Base-by-base conservation (phyloP, 2,329 filamentous ascomycete genomes). In the Penicillium sp. region DNA sequence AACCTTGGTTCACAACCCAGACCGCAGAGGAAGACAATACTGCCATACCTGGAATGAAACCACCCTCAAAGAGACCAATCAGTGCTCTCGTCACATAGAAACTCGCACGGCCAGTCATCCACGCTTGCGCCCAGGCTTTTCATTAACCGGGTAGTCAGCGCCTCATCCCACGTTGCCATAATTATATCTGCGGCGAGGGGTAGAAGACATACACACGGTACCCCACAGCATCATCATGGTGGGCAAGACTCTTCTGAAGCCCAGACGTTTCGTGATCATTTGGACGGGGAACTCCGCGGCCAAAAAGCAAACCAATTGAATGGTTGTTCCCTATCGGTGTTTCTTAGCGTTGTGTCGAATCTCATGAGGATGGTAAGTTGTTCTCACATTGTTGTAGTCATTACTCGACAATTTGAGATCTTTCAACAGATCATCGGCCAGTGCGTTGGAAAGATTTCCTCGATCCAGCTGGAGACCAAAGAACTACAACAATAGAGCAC, bases 391-490 rank as follows among this genome's bases (percentile, higher is more conserved):
- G 41, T 67, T 64, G 43, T 65, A 67, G 47, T 68, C 63, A 43
- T 69, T 66, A 7, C 62, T 69, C 9, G 59, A 64, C 81, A 81
- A 7, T 64, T 65, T 32, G 8, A 70, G 51, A 39, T 70, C 67
- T 12, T 46, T 43, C 4, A 85, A 71, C 50, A 84, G 69, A 55
- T 80, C 76, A 58, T 83, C 80, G 2, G 77, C 77, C 26, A 80
- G 64, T 4, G 79, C 80, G 52, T 80, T 81, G 45, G 47, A 54
- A 11, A 83, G 66, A 51, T 84, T 84, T 39, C 79, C 78, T 41
- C 81, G 70, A 59, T 83, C 80, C 5, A 83, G 65, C 58, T 83
- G 79, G 2, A 84, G 67, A 0, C 77, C 78, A 47, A 83, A 82
- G 66, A 84, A 84, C 41, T 43, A 27, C n/a, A 35, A 25, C n/a